Evolutionary conservation across 106 monocot species (phyloP).

Genomic region (Dioscorea dumetorum): DNA sequence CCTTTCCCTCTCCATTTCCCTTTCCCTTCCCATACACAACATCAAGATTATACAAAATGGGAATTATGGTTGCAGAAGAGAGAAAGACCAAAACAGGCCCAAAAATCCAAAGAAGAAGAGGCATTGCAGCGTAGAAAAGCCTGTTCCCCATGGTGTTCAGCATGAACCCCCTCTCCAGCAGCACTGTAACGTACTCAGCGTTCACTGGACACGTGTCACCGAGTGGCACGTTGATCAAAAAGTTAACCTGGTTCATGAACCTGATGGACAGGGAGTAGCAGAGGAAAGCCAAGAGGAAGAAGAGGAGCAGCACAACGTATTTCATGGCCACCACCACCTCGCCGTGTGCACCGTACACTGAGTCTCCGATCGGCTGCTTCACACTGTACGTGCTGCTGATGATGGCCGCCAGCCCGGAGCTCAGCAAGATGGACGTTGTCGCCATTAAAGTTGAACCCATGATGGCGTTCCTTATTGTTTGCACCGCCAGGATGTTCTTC

Average conservation of each 20-base stretch:
- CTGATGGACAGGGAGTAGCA: background rate
- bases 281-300: background rate
- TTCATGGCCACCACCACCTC: background rate
- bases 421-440: background rate
- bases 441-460: background rate
- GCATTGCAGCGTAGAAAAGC: background rate
- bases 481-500: slow-evolving; percentile 1
- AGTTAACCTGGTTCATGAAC: background rate
- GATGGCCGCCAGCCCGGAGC: background rate
- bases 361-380: background rate
- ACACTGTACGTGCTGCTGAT: background rate
- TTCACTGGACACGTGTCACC: background rate
- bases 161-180: background rate
- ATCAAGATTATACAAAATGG: background rate
- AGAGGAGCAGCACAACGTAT: background rate
- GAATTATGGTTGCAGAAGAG: background rate
- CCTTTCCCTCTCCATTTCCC: background rate
- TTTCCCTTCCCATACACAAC: background rate
- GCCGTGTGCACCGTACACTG: background rate
- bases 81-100: slow-evolving; percentile 1
- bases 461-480: background rate
- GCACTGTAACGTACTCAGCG: background rate
- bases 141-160: slow-evolving; percentile 1
- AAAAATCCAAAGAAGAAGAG: slow-evolving; percentile 3
- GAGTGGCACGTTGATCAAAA: background rate